Evolutionary conservation across 352 stramenopile genomes (phyloP), one percentile per base, ranked within the genome.

Genomic region (Phytophthora gonapodyides): DNA sequence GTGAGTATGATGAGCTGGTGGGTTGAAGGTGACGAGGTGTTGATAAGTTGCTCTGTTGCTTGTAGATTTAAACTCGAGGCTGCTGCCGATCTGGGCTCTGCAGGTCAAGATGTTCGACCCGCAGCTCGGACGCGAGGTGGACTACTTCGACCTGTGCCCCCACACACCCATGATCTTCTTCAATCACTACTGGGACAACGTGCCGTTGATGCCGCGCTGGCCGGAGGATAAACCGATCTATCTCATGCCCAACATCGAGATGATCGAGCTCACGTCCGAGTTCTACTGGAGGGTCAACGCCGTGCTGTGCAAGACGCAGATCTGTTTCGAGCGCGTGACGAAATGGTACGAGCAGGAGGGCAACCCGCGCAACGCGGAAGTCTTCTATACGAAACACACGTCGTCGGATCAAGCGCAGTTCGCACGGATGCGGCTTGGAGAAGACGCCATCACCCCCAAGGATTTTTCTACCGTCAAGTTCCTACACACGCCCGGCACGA

Each of bases 351-450:
- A 24, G 8, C 82, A 88, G 30, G 62, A 91, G 27, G 77, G 78
- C 6, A 89, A 91, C 27, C 76, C 74, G 11, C 73, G 76, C 27
- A 67, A 75, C 37, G 58, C 78, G 0, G 55, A 67, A 5, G 75
- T 91, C 3, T 56, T 89, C 9, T 89, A 80, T 54, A 87, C 78
- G 4, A 74, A 76, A 24, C 80, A 89, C 54, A 88, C 80, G 35
- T 75, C 78, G n/a, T 80, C 71, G 1, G 73, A 91, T 24, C 59
- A 83, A 12, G 69, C 80, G 8, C 60, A 59, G 15, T 73, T 71
- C 19, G 67, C 70, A 8, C 62, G 63, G 16, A 65, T 59, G 11
- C 40, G 37, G 13, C 58, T 78, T 0, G 70, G 65, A 7, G 56
- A 56, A 17, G 37, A 37, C 13, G 59, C 61, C n/a, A 45, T 76